Percentiles rank a stretch among this genome's conserved stretches.
Conservation (phyloP, 176 grass and related monocot species). For the Eragrostis nindensis region DNA sequence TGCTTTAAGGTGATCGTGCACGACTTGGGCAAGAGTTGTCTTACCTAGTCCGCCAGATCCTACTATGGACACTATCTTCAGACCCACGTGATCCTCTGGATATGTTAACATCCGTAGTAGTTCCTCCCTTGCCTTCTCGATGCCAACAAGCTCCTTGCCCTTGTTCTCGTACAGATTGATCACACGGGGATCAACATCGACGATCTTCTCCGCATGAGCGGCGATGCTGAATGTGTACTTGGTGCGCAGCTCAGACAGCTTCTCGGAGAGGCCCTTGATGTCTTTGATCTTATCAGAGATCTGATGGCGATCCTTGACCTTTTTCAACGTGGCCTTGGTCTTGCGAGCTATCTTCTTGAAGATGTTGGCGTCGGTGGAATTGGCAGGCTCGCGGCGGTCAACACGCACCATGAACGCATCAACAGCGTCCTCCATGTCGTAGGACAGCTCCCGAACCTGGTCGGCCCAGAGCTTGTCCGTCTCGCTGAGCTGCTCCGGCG, state of each 20-base stretch:
- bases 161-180: no score
- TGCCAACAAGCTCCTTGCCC: no score
- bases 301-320: neutral
- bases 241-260: neutral
- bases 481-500: neutral
- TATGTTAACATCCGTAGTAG: no score
- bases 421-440: conserved; percentile 10
- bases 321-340: neutral
- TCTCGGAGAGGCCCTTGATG: neutral
- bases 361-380: neutral
- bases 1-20: no score
- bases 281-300: neutral
- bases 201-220: neutral
- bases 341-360: conserved; percentile 7
- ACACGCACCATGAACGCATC: neutral
- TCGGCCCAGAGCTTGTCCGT: neutral
- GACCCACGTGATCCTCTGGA: no score
- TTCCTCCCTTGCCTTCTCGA: no score
- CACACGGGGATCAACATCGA: neutral
- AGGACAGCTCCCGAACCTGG: neutral
- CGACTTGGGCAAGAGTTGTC: no score
- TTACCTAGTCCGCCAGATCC: no score
- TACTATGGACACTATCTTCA: no score
- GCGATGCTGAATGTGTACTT: neutral
- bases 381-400: no score